Base-by-base conservation (phyloP, 176 grass and related monocot genomes). In the Elaeis guineensis region DNA sequence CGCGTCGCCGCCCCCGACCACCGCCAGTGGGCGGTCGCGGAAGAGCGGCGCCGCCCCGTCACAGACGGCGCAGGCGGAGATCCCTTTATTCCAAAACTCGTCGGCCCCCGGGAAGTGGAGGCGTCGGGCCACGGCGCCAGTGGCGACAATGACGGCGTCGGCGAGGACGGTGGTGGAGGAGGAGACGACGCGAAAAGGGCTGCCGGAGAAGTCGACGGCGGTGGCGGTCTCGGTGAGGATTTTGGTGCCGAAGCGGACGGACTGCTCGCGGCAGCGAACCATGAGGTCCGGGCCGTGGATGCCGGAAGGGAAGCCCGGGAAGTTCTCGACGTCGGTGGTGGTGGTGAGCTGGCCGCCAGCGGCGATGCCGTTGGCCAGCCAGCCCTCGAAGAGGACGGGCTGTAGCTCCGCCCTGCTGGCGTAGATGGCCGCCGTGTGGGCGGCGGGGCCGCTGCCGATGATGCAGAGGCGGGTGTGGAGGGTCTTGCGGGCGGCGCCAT, bases 251-350 rank as follows among this genome's bases (percentile, higher is more conserved):
- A 97, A 90, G 52, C 72, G 78, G 17, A 52, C 17, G 24, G 92
- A 85, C 80, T 97, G 87, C 28, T 64, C 72, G 49, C 84, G 78
- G 67, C 84, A 91, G 23, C 63, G 44, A 21, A 91, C 93, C 76
- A 90, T 97, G 63, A 97, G 84, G 17, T 89, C 93, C 20, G 54
- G 4, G 39, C 93, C 93, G n/a, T 85, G 61, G 78, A 97, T 78
- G 4, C 87, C 93, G 0, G 75, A 57, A 19, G 48, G 87, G 66
- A 98, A 98, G 3, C 87, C 84, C 5, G 87, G 87, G 84, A 92
- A 98, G 81, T 92, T 98, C 72, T 98, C 87, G 25, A 98, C 93
- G 58, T 98, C 87, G 49, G 84, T 98, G 76, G 93, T 89, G 75
- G 93, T 98, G 65, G 93, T 98, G 66, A 98, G 87, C 79, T 98